Base-by-base conservation (phyloP, 768 basidiomycete species). In the Brasilioporus rufonigricans region DNA sequence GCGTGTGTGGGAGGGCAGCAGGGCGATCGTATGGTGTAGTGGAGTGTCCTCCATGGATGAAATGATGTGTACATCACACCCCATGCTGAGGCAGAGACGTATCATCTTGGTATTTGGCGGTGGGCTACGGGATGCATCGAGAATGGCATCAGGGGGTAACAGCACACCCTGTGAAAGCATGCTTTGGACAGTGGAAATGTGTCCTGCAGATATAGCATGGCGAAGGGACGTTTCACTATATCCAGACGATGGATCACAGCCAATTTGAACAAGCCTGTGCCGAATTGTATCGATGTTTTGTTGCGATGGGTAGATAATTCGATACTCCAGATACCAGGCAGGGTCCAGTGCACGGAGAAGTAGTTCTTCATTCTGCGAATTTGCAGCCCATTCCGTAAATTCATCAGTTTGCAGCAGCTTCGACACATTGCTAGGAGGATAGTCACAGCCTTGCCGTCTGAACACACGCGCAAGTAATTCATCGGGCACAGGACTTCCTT, bases 101-200 rank as follows among this genome's bases (percentile, higher is more conserved):
- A 62, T 48, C 44, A 59, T 55, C 21, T 35, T 23, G 2, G 24
- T 3, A 7, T n/a, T n/a, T n/a, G n/a, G n/a, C n/a, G n/a, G n/a
- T n/a, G n/a, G n/a, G n/a, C n/a, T n/a, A n/a, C 41, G 44, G 4
- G 40, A 35, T 4, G 51, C 53, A 9, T 46, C 16, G 18, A 62
- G 40, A 6, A 55, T n/a, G 18, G 62, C 58, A 31, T 52, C 53
- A 5, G 18, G 9, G 2, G 60, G 56, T 0, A 55, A 26, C 3
- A 11, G 3, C 16, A n/a, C n/a, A n/a, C n/a, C n/a, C n/a, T n/a
- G n/a, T n/a, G n/a, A n/a, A n/a, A n/a, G n/a, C n/a, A n/a, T n/a
- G n/a, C n/a, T n/a, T n/a, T n/a, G n/a, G n/a, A n/a, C n/a, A n/a
- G n/a, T n/a, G n/a, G n/a, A n/a, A n/a, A n/a, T n/a, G n/a, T n/a